These are phyloP conservation scores for Eucalyptus polybractea DNA, from an alignment of 345 rosid species.

Conservation along the genomic window DNA sequence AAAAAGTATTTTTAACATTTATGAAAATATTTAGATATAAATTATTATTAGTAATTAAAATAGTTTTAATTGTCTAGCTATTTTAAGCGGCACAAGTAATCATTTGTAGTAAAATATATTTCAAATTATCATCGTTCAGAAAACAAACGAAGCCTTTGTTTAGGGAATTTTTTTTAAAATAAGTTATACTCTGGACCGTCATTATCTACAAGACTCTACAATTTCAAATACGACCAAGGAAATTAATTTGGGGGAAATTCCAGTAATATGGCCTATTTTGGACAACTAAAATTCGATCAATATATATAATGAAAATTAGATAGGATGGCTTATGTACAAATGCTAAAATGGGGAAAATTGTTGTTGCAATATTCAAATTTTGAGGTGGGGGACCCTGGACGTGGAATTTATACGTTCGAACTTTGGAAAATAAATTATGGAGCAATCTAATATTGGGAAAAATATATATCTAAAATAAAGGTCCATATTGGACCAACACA, in stretches of 20 bases:
- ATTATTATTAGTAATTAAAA: not conserved
- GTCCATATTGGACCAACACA: not conserved
- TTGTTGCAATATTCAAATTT: not conserved
- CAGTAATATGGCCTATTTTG: not conserved
- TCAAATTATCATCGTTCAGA: fast-evolving
- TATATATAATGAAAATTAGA: not conserved
- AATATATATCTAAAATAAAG: not conserved
- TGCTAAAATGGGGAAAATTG: not conserved
- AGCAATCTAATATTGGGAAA: not conserved
- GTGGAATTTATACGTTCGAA: not conserved
- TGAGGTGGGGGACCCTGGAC: not conserved
- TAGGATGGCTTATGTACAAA: not conserved
- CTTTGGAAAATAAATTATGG: not conserved
- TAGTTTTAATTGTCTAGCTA: not conserved
- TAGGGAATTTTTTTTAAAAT: not conserved
- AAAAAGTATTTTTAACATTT: not conserved
- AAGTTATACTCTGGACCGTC: not conserved
- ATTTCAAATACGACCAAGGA: not conserved
- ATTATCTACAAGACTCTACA: not conserved
- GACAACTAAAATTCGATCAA: not conserved
- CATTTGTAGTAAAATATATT: not conserved
- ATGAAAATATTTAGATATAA: not conserved
- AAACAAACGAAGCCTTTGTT: not conserved
- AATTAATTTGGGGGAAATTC: not conserved
- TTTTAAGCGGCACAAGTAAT: fast-evolving